Evolutionary conservation across 495 filamentous ascomycete species (phyloP).

Genomic region (Penicillium fimorum): DNA sequence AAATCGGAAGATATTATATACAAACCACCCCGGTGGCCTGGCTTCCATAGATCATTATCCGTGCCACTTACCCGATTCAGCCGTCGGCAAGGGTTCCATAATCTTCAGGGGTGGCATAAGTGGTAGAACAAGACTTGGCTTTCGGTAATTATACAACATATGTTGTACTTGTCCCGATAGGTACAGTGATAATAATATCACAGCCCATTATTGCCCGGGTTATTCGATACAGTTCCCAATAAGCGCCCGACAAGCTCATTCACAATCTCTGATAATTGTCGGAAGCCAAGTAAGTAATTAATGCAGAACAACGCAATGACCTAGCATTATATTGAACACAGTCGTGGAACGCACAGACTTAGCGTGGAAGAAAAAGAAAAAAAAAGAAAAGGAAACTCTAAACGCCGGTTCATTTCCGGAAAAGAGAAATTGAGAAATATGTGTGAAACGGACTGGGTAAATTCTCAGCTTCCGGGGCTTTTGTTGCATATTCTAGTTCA

Average conservation of each 20-base stretch:
- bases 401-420: slow-evolving; percentile 7
- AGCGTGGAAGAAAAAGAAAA: slow-evolving; percentile 6
- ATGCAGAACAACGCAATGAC: slow-evolving; percentile 10
- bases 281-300: slow-evolving; percentile 1
- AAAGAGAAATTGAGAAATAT: background rate
- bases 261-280: background rate
- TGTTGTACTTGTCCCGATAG: background rate
- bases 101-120: slow-evolving; percentile 5
- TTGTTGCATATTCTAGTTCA: background rate
- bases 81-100: background rate
- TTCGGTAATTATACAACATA: background rate
- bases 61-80: slow-evolving; percentile 10
- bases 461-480: background rate
- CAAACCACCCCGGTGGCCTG: background rate
- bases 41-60: slow-evolving; percentile 5
- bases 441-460: slow-evolving; percentile 11
- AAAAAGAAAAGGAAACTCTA: slow-evolving; percentile 5
- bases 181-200: slow-evolving; percentile 8
- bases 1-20: background rate
- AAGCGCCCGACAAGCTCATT: slow-evolving; percentile 18
- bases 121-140: slow-evolving; percentile 4
- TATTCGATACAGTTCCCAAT: slow-evolving; percentile 6
- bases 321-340: background rate
- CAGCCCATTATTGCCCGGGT: background rate
- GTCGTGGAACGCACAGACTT: slow-evolving; percentile 9